A percentile compares a stretch with the other conserved stretches of the same genome.
Evolutionary conservation across 1,139 yeast genomes (phyloP).

Genomic region (Diutina ranongensis): DNA sequence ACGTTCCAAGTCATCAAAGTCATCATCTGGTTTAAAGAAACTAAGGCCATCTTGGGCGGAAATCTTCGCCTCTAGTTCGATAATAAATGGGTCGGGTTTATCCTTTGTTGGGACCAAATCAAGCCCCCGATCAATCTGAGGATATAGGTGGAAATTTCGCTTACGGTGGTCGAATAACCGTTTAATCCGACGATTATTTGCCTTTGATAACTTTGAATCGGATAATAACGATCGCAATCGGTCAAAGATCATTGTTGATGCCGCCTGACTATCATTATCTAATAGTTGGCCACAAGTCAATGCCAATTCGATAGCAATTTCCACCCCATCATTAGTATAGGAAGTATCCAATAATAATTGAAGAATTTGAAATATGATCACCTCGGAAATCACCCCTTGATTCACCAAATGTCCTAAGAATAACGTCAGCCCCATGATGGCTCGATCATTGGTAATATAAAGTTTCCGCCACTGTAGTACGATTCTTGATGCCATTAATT

Average conservation of each 20-base stretch:
- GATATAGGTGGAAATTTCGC: conserved; percentile 38
- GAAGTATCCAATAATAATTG: conserved; percentile 37
- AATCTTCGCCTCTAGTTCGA: conserved; percentile 42
- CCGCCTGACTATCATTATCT: conserved; percentile 14
- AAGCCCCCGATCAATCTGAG: conserved; percentile 29
- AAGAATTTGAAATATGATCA: conserved; percentile 51
- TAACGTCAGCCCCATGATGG: conserved; percentile 28
- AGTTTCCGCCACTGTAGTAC: conserved; percentile 49
- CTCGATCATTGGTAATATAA: conserved; percentile 37
- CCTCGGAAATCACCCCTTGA: conserved; percentile 54
- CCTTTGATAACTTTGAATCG: conserved; percentile 33
- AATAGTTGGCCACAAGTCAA: conserved; percentile 16
- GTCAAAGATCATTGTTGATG: conserved; percentile 43
- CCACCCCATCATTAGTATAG: conserved; percentile 36
- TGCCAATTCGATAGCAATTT: conserved; percentile 17
- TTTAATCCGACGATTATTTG: conserved; percentile 27
- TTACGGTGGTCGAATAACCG: conserved; percentile 9
- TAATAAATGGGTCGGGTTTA: conserved; percentile 47
- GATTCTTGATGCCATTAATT: conserved; percentile 40
- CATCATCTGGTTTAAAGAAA: conserved; percentile 38
- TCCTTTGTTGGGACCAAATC: conserved; percentile 48
- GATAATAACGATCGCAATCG: conserved; percentile 49
- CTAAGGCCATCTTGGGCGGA: conserved; percentile 39
- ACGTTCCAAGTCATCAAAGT: conserved; percentile 40
- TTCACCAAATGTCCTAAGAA: conserved; percentile 58